These are phyloP conservation scores for Russula earlei DNA, from an alignment of 768 basidiomycete species.

Conservation along the genomic window DNA sequence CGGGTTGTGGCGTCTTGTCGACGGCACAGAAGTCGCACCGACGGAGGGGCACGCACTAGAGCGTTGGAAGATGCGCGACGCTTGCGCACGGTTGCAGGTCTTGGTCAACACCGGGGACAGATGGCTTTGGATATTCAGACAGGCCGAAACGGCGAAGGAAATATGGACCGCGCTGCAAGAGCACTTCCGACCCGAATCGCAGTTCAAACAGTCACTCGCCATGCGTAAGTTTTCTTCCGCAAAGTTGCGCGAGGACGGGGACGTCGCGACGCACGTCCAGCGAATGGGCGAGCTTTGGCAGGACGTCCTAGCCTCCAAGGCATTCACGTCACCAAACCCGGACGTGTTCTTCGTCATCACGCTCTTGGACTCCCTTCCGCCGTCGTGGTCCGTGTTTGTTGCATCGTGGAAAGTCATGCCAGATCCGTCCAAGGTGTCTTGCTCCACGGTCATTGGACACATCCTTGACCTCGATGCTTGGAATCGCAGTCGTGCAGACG, in stretches of 20 bases:
- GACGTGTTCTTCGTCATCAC: constrained; percentile 5
- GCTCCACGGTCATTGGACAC: constrained; percentile 1
- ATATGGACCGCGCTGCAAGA: constrained; percentile 5
- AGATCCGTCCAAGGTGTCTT: background rate
- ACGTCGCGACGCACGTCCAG: constrained; percentile 11
- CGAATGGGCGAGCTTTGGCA: constrained; percentile 17
- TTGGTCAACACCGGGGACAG: constrained; percentile 4
- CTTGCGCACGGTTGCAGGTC: constrained; percentile 11
- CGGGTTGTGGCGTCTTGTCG: constrained; percentile 10
- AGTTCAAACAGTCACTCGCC: constrained; percentile 10
- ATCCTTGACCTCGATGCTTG: constrained; percentile 14
- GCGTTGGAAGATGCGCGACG: constrained; percentile 15
- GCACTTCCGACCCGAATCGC: constrained; percentile 10
- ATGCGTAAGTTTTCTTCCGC: constrained; percentile 4
- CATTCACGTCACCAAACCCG: background rate
- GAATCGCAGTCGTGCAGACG: constrained; percentile 12
- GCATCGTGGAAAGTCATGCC: background rate
- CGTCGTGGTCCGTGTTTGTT: constrained; percentile 14
- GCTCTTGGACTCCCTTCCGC: constrained; percentile 6
- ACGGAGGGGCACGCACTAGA: background rate
- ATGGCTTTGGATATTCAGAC: constrained; percentile 10
- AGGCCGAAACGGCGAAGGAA: background rate
- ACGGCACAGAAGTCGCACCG: constrained; percentile 5
- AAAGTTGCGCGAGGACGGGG: constrained; percentile 3
- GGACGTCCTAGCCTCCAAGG: constrained; percentile 4